Evolutionary conservation across 371 early-diverging fungal genomes (phyloP), one percentile per base, ranked within the genome.

Genomic region (Zancudomyces culisetae): DNA sequence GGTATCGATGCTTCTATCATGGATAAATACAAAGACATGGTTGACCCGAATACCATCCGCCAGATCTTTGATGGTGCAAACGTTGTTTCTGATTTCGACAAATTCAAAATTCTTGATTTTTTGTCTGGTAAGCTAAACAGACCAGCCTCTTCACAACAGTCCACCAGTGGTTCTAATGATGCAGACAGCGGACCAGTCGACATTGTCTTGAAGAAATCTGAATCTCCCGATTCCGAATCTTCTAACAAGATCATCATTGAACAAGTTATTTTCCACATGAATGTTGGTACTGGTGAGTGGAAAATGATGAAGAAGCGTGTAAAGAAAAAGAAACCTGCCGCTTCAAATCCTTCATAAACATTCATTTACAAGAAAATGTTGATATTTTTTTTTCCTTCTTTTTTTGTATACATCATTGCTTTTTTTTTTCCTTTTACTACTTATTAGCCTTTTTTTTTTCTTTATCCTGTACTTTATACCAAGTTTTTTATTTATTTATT

Each of bases 251-350:
- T 49, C n/a, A 6, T 49, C 20, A 39, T 49, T 49, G 50, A 49
- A 29, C 27, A 35, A 6, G 28, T 49, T 28, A 3, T 49, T 49
- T 49, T 49, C 39, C 50, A 49, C 26, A 49, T 49, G 28, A 35
- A 49, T 49, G 21, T 35, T 28, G 50, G 12, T 2, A 30, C 10
- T 30, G 50, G 50, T 27, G 50, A 49, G 21, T 49, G 50, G 50
- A 49, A 49, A 49, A 49, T 49, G 50, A 13, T 27, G 18, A 49
- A 49, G 30, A 28, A 39, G 2, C 22, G 28, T 2, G 20, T 21
- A n/a, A n/a, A n/a, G 26, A 47, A 47, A 47, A n/a, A 8, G 6
- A 43, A 43, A 43, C 20, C 43, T 15, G 15, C 35, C 15, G 35
- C 35, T 10, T 35, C 6, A 35, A 10, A n/a, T n/a, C n/a, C n/a